Base-by-base conservation (phyloP, 2,329 filamentous ascomycete genomes). In the Trichoderma sp. region DNA sequence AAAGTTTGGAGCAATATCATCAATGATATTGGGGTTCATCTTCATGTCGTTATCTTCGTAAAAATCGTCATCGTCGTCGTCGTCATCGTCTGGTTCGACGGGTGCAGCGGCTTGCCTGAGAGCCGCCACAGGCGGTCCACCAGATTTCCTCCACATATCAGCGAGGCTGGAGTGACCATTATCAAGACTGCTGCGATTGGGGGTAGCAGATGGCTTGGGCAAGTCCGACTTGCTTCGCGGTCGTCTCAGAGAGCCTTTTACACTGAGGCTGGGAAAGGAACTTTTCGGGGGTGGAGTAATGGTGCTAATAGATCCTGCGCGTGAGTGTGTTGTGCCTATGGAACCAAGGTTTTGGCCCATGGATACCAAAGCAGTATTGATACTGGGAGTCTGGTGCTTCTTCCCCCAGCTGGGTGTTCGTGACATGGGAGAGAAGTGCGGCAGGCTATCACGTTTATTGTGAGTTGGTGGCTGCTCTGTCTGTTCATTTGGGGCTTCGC, bases 1-100 rank as follows among this genome's bases (percentile, higher is more conserved):
- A 29, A 90, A 81, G 21, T 88, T 94, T 1, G 94, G 92, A 11
- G 89, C 85, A 70, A 95, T 91, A 11, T 86, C 84, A 72, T 92
- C 88, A 37, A 89, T 87, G 16, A 88, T 81, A 70, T 89, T 87
- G 47, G 89, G 84, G 59, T 91, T 88, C 76, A 88, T 86, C 59
- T 85, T 87, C 71, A 90, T 79, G 7, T 89, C 88, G 35, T 83
- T 83, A 47, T 91, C 90, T 47, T 90, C 87, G 40, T 79, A 77
- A 5, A 76, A 72, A 3, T 85, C 85, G 14, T 86, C 84, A 1
- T 90, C 88, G 1, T 89, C 87, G 3, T 91, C 88, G 0, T 91
- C 88, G 3, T 86, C 86, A 0, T 83, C 82, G 2, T 85, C 84
- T 27, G 83, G 79, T 13, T 84, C 83, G 24, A 35, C 68, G 24